Percentiles rank a stretch among this genome's conserved stretches.
phyloP scores from a whole-genome alignment of 192 early-diverging fungal genomes.

The Powellomyces hirtus region DNA sequence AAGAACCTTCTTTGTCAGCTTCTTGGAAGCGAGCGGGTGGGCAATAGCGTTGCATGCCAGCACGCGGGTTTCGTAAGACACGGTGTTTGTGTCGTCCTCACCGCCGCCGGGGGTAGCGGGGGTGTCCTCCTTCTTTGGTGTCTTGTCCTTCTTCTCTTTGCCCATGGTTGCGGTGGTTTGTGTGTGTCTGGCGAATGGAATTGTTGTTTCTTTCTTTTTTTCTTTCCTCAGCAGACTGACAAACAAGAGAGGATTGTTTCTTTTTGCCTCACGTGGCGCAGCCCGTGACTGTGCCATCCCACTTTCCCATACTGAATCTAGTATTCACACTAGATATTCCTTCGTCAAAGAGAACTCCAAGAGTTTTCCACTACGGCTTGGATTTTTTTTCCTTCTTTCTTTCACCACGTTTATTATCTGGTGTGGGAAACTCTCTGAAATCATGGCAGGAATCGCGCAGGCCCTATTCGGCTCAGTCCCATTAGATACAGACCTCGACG shows the following conservation, averaged over 20 bases:
- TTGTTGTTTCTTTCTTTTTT: background rate
- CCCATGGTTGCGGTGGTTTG: background rate
- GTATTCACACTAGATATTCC: background rate
- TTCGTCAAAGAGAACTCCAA: too few species aligned
- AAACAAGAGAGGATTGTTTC: too few species aligned
- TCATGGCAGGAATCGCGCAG: slow-evolving; percentile 10
- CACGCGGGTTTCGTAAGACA: slow-evolving; percentile 52
- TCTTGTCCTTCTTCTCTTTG: slow-evolving; percentile 27
- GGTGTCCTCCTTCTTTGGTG: slow-evolving; percentile 33
- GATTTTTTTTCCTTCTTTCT: background rate
- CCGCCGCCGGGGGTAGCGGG: slow-evolving; percentile 34
- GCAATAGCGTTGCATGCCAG: slow-evolving; percentile 69
- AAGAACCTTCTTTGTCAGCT: slow-evolving; percentile 80
- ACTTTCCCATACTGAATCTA: background rate
- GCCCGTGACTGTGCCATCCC: background rate
- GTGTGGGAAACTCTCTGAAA: background rate
- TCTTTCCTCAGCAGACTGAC: too few species aligned
- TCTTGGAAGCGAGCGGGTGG: slow-evolving; percentile 77
- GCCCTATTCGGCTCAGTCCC: slow-evolving; percentile 4
- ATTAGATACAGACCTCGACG: slow-evolving; percentile 17
- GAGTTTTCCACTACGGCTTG: too few species aligned
- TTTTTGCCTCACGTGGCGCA: background rate
- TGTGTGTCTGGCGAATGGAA: background rate
- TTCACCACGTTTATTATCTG: background rate
- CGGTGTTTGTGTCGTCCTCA: slow-evolving; percentile 49